Base-by-base conservation (phyloP, 2,329 filamentous ascomycete species). In the Dactylellina drechsleri region DNA sequence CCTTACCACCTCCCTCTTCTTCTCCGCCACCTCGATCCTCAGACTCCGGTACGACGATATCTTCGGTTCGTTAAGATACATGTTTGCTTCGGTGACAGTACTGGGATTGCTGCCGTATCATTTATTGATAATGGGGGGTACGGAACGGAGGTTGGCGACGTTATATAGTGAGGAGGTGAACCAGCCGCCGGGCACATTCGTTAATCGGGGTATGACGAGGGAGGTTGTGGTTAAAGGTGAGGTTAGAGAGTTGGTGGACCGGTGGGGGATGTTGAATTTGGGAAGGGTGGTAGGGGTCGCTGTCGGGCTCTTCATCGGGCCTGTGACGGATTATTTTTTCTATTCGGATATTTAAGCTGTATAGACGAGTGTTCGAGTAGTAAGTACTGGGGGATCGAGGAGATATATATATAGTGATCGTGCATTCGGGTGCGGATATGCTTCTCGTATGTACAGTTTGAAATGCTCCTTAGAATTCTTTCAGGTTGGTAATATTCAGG, bases 221-320 rank as follows among this genome's bases (percentile, higher is more conserved):
- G 43, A 53, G 36, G 62, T 74, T 13, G 50, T 74, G 4, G 58
- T 74, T 36, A 67, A 66, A 15, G 62, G 57, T 1, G 70, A 74
- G 45, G 70, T 74, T 41, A 64, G 62, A 31, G 28, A 52, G 28
- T 41, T 74, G 31, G 70, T 74, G 18, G 70, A 74, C 54, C 58
- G 62, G 57, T 74, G 70, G 70, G 70, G 70, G 43, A 1, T 74
- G 20, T 18, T 64, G 43, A 74, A 74, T 54, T 18, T 67, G 16
- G 70, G 62, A 20, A 67, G 70, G 58, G 62, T 47, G n/a, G 41
- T 59, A 18, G 56, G n/a, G 13, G 62, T 43, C 40, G 28, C 8
- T 1, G 36, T 26, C 1, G 57, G 57, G 5, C 64, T 74, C 15
- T 36, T 67, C 3, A n/a, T 74, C 2, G 70, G 70, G 7, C 16